Evolutionary conservation across 768 basidiomycete genomes (phyloP).

Genomic region (Pisolithus microcarpus): DNA sequence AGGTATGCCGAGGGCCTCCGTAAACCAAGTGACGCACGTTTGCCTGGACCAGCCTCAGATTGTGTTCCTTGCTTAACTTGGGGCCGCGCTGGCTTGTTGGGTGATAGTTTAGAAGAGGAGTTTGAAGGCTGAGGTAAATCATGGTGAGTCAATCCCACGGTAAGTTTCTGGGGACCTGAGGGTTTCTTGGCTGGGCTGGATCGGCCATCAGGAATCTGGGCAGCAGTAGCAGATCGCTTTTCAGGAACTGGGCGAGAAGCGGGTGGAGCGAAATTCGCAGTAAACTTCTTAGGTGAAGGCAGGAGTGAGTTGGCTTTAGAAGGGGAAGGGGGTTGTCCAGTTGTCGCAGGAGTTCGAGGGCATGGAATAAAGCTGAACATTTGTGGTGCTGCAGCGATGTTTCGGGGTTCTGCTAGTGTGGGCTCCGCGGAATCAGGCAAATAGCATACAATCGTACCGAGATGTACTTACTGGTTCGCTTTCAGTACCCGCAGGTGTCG

Average conservation of each 20-base stretch:
- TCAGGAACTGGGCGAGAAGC: slow-evolving; percentile 48
- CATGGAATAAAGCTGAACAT: slow-evolving; percentile 29
- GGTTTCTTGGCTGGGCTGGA: slow-evolving; percentile 49
- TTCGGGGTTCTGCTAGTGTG: slow-evolving; percentile 3
- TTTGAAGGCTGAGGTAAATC: slow-evolving; percentile 17
- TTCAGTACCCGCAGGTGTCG: slow-evolving; percentile 3
- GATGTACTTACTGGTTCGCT: neutral
- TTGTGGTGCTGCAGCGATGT: slow-evolving; percentile 13
- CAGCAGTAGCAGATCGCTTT: slow-evolving; percentile 27
- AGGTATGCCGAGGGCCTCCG: slow-evolving; percentile 67
- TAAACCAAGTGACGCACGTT: slow-evolving; percentile 34
- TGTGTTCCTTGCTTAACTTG: slow-evolving; percentile 17
- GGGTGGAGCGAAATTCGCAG: slow-evolving; percentile 66
- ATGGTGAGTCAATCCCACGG: slow-evolving; percentile 17
- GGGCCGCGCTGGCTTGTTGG: slow-evolving; percentile 40
- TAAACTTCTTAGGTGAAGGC: slow-evolving; percentile 42
- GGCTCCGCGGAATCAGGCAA: neutral
- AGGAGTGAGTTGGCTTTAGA: slow-evolving; percentile 30
- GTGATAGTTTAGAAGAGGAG: slow-evolving; percentile 32
- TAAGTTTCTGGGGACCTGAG: slow-evolving; percentile 35
- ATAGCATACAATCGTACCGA: neutral
- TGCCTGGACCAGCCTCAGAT: slow-evolving; percentile 16
- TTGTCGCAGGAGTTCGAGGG: slow-evolving; percentile 19
- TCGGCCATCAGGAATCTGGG: slow-evolving; percentile 18
- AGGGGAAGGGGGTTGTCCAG: slow-evolving; percentile 27